These are phyloP conservation scores for Crucihimalaya himalaica DNA, from an alignment of 345 rosid genomes.

Conservation along the genomic window DNA sequence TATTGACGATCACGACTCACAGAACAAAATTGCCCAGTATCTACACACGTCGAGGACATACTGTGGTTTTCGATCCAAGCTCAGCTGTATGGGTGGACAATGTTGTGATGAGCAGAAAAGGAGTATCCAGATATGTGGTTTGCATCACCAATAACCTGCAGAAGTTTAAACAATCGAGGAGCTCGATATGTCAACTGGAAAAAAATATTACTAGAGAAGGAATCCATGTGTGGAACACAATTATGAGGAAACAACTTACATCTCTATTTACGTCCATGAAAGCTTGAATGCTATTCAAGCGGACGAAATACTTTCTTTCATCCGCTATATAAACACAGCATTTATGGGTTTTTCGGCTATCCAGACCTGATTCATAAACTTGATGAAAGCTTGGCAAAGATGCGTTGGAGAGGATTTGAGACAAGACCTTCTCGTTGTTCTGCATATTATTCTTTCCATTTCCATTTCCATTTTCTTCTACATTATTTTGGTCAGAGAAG, in stretches of 20 bases:
- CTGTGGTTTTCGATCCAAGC: slow-evolving; percentile 91
- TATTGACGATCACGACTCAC: neutral
- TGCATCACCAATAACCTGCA: slow-evolving; percentile 81
- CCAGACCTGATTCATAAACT: slow-evolving; percentile 46
- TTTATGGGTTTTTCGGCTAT: slow-evolving; percentile 68
- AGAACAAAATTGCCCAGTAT: neutral
- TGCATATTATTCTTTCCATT: slow-evolving; percentile 56
- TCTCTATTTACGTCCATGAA: slow-evolving; percentile 90
- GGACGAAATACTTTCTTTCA: slow-evolving; percentile 68
- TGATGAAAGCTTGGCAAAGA: slow-evolving; percentile 74
- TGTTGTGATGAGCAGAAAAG: slow-evolving; percentile 75
- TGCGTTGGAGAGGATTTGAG: slow-evolving; percentile 73
- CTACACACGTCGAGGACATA: slow-evolving; percentile 36
- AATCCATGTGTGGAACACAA: neutral
- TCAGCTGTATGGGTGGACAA: slow-evolving; percentile 78
- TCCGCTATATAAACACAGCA: slow-evolving; percentile 91
- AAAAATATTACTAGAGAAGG: neutral
- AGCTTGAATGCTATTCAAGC: slow-evolving; percentile 88
- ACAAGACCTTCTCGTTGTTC: slow-evolving; percentile 53
- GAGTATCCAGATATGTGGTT: slow-evolving; percentile 82
- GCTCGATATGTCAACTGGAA: slow-evolving; percentile 15
- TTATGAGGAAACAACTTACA: slow-evolving; percentile 52
- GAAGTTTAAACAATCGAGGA: neutral
- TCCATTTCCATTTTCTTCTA: slow-evolving; percentile 79
- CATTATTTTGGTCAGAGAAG: slow-evolving; percentile 46